Evolutionary conservation across 2,329 filamentous ascomycete species (phyloP).

Genomic region (Cercospora zeina): DNA sequence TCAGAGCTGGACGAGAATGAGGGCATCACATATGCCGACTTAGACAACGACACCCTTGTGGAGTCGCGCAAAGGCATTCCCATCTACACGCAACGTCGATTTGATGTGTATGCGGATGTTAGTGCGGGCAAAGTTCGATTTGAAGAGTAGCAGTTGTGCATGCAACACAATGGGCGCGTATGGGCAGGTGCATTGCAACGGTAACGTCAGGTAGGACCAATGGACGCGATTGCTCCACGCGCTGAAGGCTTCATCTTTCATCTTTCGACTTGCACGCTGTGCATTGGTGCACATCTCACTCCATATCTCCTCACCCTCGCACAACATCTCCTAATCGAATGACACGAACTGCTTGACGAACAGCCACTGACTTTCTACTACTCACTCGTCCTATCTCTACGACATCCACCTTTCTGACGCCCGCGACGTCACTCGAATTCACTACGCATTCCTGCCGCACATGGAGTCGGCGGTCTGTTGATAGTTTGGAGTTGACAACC

Average conservation of each 20-base stretch:
- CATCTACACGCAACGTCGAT: slow-evolving; percentile 78
- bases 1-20: slow-evolving; percentile 76
- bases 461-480: neutral
- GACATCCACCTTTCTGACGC: neutral
- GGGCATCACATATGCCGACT: slow-evolving; percentile 70
- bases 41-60: slow-evolving; percentile 68
- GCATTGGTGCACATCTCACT: neutral
- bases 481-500: neutral
- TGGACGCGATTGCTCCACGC: slow-evolving; percentile 4
- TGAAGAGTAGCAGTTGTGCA: slow-evolving; percentile 33
- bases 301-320: neutral
- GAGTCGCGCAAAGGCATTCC: slow-evolving; percentile 81
- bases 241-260: neutral
- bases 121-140: slow-evolving; percentile 56
- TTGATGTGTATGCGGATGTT: slow-evolving; percentile 94
- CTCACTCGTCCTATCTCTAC: neutral
- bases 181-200: neutral
- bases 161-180: neutral
- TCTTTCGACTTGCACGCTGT: neutral
- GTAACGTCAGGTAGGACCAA: slow-evolving; percentile 9
- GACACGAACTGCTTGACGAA: neutral
- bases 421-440: neutral
- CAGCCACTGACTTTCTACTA: neutral
- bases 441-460: neutral
- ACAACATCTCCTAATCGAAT: slow-evolving; percentile 1